Conservation (phyloP, 805 yeast genomes). For the Zygosaccharomyces siamensis region DNA sequence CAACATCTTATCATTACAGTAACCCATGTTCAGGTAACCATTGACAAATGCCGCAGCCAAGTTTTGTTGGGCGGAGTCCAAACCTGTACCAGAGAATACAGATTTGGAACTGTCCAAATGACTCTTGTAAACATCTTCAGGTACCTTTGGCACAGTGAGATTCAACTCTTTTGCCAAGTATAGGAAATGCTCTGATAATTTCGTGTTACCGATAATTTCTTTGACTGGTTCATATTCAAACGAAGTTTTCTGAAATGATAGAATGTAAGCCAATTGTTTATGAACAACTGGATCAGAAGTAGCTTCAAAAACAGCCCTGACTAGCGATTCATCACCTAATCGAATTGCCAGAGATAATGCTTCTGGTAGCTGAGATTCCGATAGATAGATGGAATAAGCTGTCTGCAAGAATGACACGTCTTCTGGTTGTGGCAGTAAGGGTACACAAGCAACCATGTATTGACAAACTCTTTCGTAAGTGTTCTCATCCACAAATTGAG, state of each 20-base stretch:
- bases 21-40: constrained; percentile 87
- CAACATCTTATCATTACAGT: constrained; percentile 75
- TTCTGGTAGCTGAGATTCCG: constrained; percentile 76
- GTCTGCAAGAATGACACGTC: constrained; percentile 81
- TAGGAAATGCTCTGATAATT: constrained; percentile 69
- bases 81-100: constrained; percentile 45
- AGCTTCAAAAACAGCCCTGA: constrained; percentile 75
- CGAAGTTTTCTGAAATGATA: constrained; percentile 81
- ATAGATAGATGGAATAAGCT: constrained; percentile 78
- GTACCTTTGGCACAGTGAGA: constrained; percentile 82
- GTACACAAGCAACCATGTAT: constrained; percentile 95
- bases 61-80: constrained; percentile 93
- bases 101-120: constrained; percentile 73
- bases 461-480: constrained; percentile 86
- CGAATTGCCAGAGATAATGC: constrained; percentile 87
- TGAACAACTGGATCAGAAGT: constrained; percentile 69
- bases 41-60: constrained; percentile 93
- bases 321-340: constrained; percentile 74
- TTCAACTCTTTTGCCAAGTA: constrained; percentile 85
- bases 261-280: constrained; percentile 85
- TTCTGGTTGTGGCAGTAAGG: constrained; percentile 91
- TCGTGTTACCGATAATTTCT: constrained; percentile 76
- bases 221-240: constrained; percentile 73
- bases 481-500: constrained; percentile 77
- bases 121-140: constrained; percentile 90